Conservation (phyloP, 352 stramenopile species). For the Pythium rishiriense region DNA sequence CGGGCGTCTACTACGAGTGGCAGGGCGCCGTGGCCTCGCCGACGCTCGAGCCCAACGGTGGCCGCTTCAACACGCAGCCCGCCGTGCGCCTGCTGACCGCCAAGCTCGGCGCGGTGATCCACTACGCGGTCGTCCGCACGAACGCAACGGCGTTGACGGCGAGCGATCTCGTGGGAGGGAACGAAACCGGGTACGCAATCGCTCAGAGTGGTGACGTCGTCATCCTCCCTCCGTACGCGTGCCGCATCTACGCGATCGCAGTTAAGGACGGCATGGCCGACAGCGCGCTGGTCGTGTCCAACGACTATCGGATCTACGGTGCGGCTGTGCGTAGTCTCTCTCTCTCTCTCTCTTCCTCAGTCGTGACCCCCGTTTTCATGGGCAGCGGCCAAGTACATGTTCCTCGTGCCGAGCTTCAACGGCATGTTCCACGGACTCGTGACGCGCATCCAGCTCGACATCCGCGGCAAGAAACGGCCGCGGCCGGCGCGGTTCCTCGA, state of each 20-base stretch:
- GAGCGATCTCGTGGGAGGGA: slow-evolving; percentile 30
- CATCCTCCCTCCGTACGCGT: slow-evolving; percentile 54
- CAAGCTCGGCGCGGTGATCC: slow-evolving; percentile 57
- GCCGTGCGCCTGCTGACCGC: slow-evolving; percentile 50
- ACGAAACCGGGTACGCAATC: slow-evolving; percentile 31
- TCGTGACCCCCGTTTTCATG: neutral
- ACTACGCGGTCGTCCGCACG: slow-evolving; percentile 49
- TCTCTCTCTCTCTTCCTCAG: neutral
- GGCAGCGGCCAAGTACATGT: slow-evolving; percentile 70
- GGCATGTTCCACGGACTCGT: slow-evolving; percentile 64
- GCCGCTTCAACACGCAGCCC: slow-evolving; percentile 56
- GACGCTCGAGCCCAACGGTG: slow-evolving; percentile 59
- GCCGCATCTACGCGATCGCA: slow-evolving; percentile 56
- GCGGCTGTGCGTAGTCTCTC: too few relatives aligned
- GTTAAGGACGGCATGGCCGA: slow-evolving; percentile 63
- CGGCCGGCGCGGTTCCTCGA: slow-evolving; percentile 72
- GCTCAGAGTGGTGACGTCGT: slow-evolving; percentile 48
- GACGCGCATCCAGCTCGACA: slow-evolving; percentile 63
- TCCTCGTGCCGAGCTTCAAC: slow-evolving; percentile 74
- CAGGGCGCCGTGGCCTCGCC: slow-evolving; percentile 48
- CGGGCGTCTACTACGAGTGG: slow-evolving; percentile 80
- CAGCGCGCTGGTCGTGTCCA: slow-evolving; percentile 52
- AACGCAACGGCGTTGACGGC: slow-evolving; percentile 6
- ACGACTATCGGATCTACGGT: slow-evolving; percentile 64
- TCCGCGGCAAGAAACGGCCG: slow-evolving; percentile 74